Conservation (phyloP, 345 rosid genomes). For the Linum tenue region DNA sequence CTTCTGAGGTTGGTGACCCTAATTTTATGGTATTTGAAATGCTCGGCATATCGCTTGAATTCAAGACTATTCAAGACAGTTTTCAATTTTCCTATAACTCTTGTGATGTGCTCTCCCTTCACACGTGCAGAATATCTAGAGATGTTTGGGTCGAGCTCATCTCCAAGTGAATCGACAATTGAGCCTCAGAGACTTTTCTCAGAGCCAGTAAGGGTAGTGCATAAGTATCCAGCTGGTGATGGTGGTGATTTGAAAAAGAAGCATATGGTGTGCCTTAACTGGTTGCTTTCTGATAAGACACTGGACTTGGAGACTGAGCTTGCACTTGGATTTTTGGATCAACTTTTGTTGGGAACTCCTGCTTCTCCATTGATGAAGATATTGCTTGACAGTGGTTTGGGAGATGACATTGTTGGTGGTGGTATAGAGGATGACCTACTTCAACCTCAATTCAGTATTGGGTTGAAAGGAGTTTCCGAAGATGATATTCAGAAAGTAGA, state of each 20-base stretch:
- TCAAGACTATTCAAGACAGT: background rate
- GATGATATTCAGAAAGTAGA: constrained; percentile 71
- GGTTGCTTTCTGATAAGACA: constrained; percentile 82
- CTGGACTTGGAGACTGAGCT: constrained; percentile 87
- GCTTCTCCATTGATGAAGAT: constrained; percentile 90
- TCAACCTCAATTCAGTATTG: constrained; percentile 91
- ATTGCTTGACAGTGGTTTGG: constrained; percentile 89
- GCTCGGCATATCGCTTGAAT: background rate
- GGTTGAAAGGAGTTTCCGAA: constrained; percentile 78
- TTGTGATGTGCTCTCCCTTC: constrained; percentile 8
- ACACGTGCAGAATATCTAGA: constrained; percentile 63
- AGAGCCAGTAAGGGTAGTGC: constrained; percentile 65
- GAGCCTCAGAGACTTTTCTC: constrained; percentile 54
- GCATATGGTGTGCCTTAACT: constrained; percentile 90
- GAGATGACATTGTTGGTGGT: constrained; percentile 87
- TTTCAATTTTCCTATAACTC: too few species aligned
- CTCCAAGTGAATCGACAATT: constrained; percentile 56
- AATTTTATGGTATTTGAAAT: too few species aligned
- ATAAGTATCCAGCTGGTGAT: constrained; percentile 79
- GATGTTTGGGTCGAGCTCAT: constrained; percentile 59
- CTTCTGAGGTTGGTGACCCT: background rate
- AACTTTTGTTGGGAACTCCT: constrained; percentile 92
- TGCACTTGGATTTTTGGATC: constrained; percentile 80
- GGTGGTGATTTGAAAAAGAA: constrained; percentile 75
- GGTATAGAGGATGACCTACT: constrained; percentile 90